Conservation (phyloP, 2,329 filamentous ascomycete species). For the Salinomyces thailandicus region DNA sequence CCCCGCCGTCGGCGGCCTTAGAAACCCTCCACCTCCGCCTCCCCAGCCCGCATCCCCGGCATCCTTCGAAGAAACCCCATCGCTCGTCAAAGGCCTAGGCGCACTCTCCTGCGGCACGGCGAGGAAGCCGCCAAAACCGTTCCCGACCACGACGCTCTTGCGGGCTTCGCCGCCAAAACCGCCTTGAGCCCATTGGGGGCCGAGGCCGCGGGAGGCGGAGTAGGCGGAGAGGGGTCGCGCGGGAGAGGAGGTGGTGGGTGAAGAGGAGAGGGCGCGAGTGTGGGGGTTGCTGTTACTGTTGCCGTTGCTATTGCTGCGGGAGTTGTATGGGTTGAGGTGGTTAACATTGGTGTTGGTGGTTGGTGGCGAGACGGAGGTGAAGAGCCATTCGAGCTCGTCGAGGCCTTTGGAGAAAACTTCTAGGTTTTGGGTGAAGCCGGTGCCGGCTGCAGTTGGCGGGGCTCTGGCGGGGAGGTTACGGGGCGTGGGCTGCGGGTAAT, state of each 20-base stretch:
- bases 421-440: constrained; percentile 43
- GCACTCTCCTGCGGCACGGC: constrained; percentile 48
- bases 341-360: constrained; percentile 19
- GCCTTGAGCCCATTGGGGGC: constrained; percentile 42
- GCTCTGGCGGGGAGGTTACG: background rate
- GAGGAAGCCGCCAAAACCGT: constrained; percentile 56
- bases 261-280: constrained; percentile 28
- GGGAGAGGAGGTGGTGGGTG: constrained; percentile 23
- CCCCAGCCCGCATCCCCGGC: constrained; percentile 5
- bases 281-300: constrained; percentile 26
- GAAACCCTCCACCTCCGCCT: constrained; percentile 8
- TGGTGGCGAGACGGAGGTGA: constrained; percentile 48
- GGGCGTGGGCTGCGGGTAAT: background rate
- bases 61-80: constrained; percentile 11
- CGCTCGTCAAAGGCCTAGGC: constrained; percentile 22
- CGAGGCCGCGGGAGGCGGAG: constrained; percentile 36
- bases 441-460: background rate
- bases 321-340: constrained; percentile 29
- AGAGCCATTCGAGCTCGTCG: constrained; percentile 58
- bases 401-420: constrained; percentile 57
- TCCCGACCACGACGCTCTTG: constrained; percentile 54
- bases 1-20: constrained; percentile 8
- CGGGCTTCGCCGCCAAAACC: constrained; percentile 45
- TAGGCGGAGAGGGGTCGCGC: constrained; percentile 38
- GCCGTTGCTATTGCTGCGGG: constrained; percentile 10